phyloP scores from a whole-genome alignment of 164 flowering plant species.

The Echeveria elegans region DNA sequence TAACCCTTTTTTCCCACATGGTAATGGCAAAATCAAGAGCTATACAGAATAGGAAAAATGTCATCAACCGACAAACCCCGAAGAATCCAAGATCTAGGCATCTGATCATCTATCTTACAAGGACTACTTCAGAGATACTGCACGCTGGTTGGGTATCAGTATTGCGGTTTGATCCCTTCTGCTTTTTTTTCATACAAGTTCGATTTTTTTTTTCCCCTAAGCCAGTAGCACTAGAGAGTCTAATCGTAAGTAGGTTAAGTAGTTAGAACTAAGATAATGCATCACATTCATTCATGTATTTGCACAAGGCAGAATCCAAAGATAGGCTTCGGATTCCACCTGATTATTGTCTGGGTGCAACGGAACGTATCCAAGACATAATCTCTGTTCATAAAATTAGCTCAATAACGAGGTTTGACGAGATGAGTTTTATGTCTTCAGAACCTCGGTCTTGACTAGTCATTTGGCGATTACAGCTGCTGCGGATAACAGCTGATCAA shows the following conservation, averaged over 20 bases:
- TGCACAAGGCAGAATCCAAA: conserved; percentile 28
- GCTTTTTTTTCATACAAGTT: conserved; percentile 19
- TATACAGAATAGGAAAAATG: conserved; percentile 2
- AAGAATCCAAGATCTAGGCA: conserved; percentile 13
- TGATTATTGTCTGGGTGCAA: conserved; percentile 20
- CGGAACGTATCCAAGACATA: conserved; percentile 22
- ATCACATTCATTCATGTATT: conserved; percentile 30
- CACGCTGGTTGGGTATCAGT: conserved; percentile 7
- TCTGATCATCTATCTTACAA: conserved; percentile 9
- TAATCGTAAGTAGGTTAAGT: conserved; percentile 18
- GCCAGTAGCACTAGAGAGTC: conserved; percentile 10
- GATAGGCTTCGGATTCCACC: conserved; percentile 36
- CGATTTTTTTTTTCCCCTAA: conserved; percentile 8
- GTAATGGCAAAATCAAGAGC: conserved; percentile 13
- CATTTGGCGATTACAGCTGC: neutral
- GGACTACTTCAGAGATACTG: neutral
- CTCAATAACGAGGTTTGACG: conserved; percentile 16
- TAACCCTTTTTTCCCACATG: conserved; percentile 9
- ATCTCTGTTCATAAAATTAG: conserved; percentile 16
- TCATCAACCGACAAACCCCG: conserved; percentile 4
- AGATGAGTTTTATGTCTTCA: conserved; percentile 37
- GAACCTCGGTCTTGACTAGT: conserved; percentile 11
- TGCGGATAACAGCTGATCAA: neutral
- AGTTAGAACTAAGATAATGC: conserved; percentile 11
- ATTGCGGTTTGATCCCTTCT: conserved; percentile 6